These are phyloP conservation scores for Macroventuria anomochaeta DNA, from an alignment of 2,329 filamentous ascomycete genomes.

Conservation along the genomic window DNA sequence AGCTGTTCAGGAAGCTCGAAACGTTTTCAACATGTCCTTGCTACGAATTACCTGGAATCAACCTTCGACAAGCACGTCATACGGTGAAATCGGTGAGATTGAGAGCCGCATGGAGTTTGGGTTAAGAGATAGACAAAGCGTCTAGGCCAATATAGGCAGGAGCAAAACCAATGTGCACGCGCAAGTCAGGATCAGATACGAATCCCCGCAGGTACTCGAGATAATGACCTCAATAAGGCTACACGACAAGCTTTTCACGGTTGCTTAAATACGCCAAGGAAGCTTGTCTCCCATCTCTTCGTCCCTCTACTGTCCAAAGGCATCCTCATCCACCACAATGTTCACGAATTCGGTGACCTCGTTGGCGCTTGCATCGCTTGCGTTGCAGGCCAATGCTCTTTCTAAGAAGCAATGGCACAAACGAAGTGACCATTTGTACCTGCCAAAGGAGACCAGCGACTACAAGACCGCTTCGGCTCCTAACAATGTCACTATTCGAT, in stretches of 20 bases:
- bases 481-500: constrained; percentile 55
- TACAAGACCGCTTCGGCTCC: constrained; percentile 56
- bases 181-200: constrained; percentile 4
- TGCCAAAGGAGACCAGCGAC: constrained; percentile 51
- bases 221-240: constrained; percentile 17
- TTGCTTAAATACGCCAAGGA: constrained; percentile 26
- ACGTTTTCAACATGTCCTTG: not conserved
- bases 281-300: constrained; percentile 6
- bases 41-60: not conserved
- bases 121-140: constrained; percentile 5
- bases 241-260: constrained; percentile 22
- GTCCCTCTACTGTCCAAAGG: not conserved
- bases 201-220: constrained; percentile 12
- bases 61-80: constrained; percentile 2
- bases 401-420: constrained; percentile 32
- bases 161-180: constrained; percentile 8
- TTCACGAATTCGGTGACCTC: constrained; percentile 19
- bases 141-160: constrained; percentile 26
- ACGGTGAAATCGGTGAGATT: not conserved
- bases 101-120: constrained; percentile 8
- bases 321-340: constrained; percentile 15
- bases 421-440: constrained; percentile 26
- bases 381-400: constrained; percentile 22
- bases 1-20: constrained; percentile 4
- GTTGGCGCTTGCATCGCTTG: constrained; percentile 23